Evolutionary conservation across 352 stramenopile species (phyloP).

Genomic region (Globisporangium nunn): DNA sequence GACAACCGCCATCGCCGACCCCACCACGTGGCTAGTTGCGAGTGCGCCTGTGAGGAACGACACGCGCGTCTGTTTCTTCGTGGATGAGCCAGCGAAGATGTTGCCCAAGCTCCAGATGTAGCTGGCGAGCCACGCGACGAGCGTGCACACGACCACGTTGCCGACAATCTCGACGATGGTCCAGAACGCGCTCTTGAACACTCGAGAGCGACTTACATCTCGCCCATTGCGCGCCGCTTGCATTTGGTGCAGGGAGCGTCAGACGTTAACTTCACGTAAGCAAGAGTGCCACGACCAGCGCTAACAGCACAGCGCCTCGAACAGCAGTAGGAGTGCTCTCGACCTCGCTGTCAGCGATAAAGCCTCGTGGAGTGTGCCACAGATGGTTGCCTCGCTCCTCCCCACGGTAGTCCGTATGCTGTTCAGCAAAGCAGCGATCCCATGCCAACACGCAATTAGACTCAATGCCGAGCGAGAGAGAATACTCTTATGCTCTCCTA

Average conservation of each 20-base stretch:
- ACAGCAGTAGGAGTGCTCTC: too few relatives aligned
- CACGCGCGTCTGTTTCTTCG: slow-evolving; percentile 14
- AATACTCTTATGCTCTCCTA: not conserved
- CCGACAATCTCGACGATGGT: slow-evolving; percentile 14
- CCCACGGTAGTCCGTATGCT: too few relatives aligned
- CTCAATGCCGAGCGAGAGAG: too few relatives aligned
- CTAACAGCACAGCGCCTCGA: too few relatives aligned
- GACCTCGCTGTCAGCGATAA: too few relatives aligned
- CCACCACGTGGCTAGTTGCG: not conserved
- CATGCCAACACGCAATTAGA: too few relatives aligned
- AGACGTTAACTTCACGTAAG: too few relatives aligned
- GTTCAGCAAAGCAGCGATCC: too few relatives aligned
- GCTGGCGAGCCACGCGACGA: slow-evolving; percentile 17
- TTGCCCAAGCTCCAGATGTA: slow-evolving; percentile 19
- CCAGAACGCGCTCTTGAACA: not conserved
- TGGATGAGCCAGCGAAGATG: slow-evolving; percentile 13
- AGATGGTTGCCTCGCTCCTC: too few relatives aligned
- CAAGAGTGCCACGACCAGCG: too few relatives aligned
- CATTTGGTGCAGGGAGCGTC: not conserved
- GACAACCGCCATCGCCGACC: not conserved
- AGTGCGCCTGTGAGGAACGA: slow-evolving; percentile 16
- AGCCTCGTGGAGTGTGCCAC: too few relatives aligned
- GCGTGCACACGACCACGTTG: slow-evolving; percentile 17
- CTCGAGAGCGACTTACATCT: not conserved
- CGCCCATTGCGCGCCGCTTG: too few relatives aligned